Conservation (phyloP, 441 rosid genomes). For the Gossypium gossypioides region DNA sequence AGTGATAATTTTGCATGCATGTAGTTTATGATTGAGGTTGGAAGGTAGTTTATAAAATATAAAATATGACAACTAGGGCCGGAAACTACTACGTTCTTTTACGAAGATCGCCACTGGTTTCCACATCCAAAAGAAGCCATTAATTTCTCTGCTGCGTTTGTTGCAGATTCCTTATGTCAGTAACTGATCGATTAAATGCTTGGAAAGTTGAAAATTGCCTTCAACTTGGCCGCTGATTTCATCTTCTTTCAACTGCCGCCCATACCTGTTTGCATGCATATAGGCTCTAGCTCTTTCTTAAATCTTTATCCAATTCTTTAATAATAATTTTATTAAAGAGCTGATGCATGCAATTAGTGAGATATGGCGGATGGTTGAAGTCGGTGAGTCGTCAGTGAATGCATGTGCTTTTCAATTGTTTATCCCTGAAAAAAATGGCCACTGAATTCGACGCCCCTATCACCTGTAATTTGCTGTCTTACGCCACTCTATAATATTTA, state of each 20-base stretch:
- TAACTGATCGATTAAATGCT: background rate
- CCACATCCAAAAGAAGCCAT: background rate
- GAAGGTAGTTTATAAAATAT: too few species aligned
- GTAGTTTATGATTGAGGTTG: background rate
- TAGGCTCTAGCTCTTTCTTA: background rate
- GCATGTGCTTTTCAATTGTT: background rate
- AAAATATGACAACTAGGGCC: background rate
- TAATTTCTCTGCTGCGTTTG: background rate
- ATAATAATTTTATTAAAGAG: background rate
- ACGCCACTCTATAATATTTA: too few species aligned
- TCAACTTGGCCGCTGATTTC: background rate
- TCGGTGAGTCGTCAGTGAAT: constrained; percentile 1
- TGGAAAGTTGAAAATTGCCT: background rate
- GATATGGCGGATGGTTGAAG: background rate
- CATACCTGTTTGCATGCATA: constrained; percentile 1
- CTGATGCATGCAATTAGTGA: background rate
- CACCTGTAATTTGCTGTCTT: background rate
- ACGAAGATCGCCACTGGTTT: constrained; percentile 13
- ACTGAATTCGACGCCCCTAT: background rate
- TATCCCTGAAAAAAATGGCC: background rate
- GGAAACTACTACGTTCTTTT: background rate
- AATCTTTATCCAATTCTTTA: background rate
- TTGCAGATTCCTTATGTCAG: constrained; percentile 10
- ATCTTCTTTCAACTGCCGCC: background rate
- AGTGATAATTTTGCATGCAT: background rate